Conservation (phyloP, 495 filamentous ascomycete genomes). For the Diplogelasinospora grovesii region DNA sequence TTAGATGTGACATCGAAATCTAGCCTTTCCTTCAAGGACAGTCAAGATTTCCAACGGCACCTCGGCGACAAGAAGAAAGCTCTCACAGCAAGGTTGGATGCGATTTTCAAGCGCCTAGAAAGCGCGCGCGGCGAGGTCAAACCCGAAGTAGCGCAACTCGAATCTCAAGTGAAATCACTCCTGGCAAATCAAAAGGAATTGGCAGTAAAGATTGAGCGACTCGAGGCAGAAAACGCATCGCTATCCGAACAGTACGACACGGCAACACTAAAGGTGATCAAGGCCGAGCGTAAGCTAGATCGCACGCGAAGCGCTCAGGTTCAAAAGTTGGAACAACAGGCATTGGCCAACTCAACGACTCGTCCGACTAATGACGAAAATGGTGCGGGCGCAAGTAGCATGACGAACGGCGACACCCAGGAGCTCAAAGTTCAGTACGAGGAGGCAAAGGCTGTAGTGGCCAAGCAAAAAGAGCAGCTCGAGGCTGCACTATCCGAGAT, state of each 20-base stretch:
- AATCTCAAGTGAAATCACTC: constrained; percentile 63
- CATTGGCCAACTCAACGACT: constrained; percentile 54
- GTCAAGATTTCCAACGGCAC: constrained; percentile 70
- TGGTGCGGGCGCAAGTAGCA: constrained; percentile 48
- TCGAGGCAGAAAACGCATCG: constrained; percentile 72
- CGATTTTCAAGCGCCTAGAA: constrained; percentile 36
- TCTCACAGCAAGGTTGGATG: constrained; percentile 36
- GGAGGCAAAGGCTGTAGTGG: constrained; percentile 64
- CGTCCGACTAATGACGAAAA: constrained; percentile 49
- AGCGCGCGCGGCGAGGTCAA: constrained; percentile 39
- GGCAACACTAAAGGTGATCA: constrained; percentile 84
- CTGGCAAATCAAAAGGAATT: constrained; percentile 77
- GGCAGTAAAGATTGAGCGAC: constrained; percentile 65
- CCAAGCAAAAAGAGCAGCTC: constrained; percentile 81
- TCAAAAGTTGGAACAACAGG: constrained; percentile 88
- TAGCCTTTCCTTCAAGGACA: constrained; percentile 56
- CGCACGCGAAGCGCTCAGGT: constrained; percentile 79
- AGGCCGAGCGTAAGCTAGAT: constrained; percentile 90
- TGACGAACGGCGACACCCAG: constrained; percentile 55
- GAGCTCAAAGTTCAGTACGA: constrained; percentile 53
- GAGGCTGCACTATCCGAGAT: constrained; percentile 74
- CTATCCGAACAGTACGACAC: constrained; percentile 75
- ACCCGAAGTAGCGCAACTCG: constrained; percentile 63
- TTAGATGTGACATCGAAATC: constrained; percentile 48
- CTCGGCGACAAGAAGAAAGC: constrained; percentile 51